These are phyloP conservation scores for Monilinia fructicola DNA, from an alignment of 2,329 filamentous ascomycete genomes.

Conservation along the genomic window DNA sequence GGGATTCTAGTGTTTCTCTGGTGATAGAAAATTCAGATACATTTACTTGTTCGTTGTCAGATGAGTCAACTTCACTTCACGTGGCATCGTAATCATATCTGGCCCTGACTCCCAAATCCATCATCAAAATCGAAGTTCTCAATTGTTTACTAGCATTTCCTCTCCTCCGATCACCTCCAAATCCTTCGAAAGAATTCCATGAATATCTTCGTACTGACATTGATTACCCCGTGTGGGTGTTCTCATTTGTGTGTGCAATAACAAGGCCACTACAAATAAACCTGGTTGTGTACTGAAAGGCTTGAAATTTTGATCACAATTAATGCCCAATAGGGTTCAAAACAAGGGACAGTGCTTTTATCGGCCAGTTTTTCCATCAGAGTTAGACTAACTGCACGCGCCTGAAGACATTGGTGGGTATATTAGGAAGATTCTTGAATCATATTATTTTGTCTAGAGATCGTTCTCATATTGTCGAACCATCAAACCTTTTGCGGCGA, in stretches of 20 bases:
- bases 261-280: no score
- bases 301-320: no score
- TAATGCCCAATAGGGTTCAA: not conserved
- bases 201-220: no score
- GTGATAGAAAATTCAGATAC: not conserved
- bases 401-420: not conserved
- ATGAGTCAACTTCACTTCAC: not conserved
- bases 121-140: not conserved
- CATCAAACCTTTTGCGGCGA: slow-evolving; percentile 68
- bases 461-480: slow-evolving; percentile 72
- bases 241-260: no score
- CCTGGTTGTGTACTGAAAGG: no score
- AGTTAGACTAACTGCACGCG: no score
- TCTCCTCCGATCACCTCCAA: not conserved
- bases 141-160: not conserved
- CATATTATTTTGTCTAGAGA: slow-evolving; percentile 20
- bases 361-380: no score
- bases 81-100: not conserved
- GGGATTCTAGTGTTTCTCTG: slow-evolving; percentile 24
- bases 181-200: no score
- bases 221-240: no score
- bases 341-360: no score
- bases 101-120: not conserved
- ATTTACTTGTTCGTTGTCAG: not conserved
- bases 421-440: not conserved